Evolutionary conservation across 352 stramenopile species (phyloP).

Genomic region (Phytophthora capsici): DNA sequence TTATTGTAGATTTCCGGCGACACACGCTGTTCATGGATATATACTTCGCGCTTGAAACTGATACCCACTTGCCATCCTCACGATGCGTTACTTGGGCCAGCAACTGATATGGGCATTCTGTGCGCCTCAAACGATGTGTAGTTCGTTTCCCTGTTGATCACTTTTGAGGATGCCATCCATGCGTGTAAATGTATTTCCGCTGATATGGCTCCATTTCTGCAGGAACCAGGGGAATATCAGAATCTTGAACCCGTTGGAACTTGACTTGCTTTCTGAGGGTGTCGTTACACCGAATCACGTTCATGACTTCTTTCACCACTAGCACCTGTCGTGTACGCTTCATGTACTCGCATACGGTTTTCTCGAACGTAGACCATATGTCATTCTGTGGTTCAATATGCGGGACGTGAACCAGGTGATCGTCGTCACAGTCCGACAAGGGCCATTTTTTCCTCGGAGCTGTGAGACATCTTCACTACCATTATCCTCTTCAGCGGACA

Average conservation of each 20-base stretch:
- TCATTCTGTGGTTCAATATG: too few species aligned
- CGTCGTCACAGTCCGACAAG: too few species aligned
- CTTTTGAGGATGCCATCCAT: constrained; percentile 10
- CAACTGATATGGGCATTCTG: constrained; percentile 15
- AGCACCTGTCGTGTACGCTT: not conserved
- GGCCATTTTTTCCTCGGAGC: too few species aligned
- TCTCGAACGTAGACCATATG: not conserved
- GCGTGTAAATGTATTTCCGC: constrained; percentile 10
- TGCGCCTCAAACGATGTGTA: not conserved
- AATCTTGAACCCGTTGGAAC: not conserved
- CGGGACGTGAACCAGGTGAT: too few species aligned
- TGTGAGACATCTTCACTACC: too few species aligned
- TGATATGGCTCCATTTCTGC: constrained; percentile 1
- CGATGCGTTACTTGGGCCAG: constrained; percentile 6
- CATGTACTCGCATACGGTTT: not conserved
- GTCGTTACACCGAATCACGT: not conserved
- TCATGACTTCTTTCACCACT: constrained; percentile 4
- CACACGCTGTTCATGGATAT: constrained; percentile 4
- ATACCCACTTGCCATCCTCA: constrained; percentile 4
- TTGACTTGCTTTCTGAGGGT: not conserved
- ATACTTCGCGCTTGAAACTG: constrained; percentile 3
- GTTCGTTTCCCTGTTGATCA: not conserved
- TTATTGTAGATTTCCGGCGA: constrained; percentile 5
- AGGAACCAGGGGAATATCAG: constrained; percentile 3
- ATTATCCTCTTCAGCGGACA: too few species aligned